Base-by-base conservation (phyloP, 495 filamentous ascomycete species). In the Melanomma pulvis-pyrius region DNA sequence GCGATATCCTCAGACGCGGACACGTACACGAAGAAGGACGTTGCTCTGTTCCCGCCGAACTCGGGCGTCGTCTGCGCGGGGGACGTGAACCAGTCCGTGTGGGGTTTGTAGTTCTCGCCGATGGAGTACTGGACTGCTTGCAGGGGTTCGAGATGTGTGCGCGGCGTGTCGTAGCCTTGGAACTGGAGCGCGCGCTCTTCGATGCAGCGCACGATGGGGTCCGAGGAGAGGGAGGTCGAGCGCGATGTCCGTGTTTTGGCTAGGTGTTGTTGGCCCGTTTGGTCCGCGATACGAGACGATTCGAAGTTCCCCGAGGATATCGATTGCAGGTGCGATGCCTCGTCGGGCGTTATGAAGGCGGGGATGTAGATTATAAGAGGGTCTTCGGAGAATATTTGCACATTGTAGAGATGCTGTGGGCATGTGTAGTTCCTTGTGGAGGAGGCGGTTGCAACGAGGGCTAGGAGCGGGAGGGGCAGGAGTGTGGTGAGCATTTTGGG, bases 61-160 rank as follows among this genome's bases (percentile, higher is more conserved):
- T 70, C 74, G 13, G 77, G 57, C 2, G 76, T 68, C 17, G 79
- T 72, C 51, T 78, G 77, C 1, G 74, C 67, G 2, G 75, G 58
- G 48, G 76, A 74, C 12, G 77, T 78, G 32, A 84, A 86, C 83
- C 83, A 86, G 74, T 86, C 83, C 19, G 81, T 83, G 74, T 86
- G 83, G 68, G 79, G 79, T 58, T 81, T 77, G 73, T 82, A 86
- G 47, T 74, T 76, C 68, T 84, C 77, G 21, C 77, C 76, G 13
- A 74, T 68, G 22, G 66, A 77, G 70, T 86, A 86, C 56, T 80
- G 78, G 47, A 86, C 83, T 1, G 84, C 79, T 65, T 86, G 83
- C 22, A 86, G 64, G 0, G 82, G 81, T 73, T 86, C 83, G 5
- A 86, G 76, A 56, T 80, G 67, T 79, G 77, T 26, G 79, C 83